Percentiles rank a stretch among this genome's conserved stretches.
Evolutionary conservation across 352 stramenopile species (phyloP).

Genomic region (Plasmopara viticola): DNA sequence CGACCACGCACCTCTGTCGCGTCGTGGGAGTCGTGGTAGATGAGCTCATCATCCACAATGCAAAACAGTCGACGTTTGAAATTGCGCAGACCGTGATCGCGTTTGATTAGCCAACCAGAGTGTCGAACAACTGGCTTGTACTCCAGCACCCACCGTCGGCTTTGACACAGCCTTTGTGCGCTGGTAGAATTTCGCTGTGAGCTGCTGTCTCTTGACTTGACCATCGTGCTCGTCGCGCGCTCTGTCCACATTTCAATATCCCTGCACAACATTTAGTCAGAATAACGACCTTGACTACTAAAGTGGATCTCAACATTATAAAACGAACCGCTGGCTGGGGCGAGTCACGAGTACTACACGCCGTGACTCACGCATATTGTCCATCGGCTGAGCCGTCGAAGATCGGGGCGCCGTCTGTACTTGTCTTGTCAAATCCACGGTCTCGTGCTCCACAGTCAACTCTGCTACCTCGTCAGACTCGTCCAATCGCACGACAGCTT

Average conservation of each 20-base stretch:
- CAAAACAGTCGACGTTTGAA: constrained; percentile 85
- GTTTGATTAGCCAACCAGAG: constrained; percentile 86
- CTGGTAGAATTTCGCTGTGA: constrained; percentile 39
- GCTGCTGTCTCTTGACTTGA: constrained; percentile 43
- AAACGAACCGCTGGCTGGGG: constrained; percentile 54
- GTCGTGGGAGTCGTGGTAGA: constrained; percentile 81
- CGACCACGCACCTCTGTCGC: constrained; percentile 66
- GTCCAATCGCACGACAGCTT: constrained; percentile 17
- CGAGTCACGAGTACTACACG: constrained; percentile 67
- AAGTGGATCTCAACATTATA: neutral
- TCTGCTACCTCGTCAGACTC: constrained; percentile 6
- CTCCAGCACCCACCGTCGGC: constrained; percentile 61
- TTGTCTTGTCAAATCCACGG: constrained; percentile 4
- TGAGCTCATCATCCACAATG: constrained; percentile 79
- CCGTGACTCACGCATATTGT: constrained; percentile 27
- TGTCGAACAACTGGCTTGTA: constrained; percentile 80
- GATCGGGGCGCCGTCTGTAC: constrained; percentile 6
- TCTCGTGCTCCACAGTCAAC: constrained; percentile 7
- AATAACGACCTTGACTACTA: constrained; percentile 3
- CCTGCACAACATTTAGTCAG: constrained; percentile 21
- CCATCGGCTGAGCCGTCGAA: constrained; percentile 7
- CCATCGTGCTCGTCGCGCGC: constrained; percentile 68
- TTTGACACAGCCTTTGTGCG: constrained; percentile 30
- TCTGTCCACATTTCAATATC: constrained; percentile 82
- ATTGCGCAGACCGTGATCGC: constrained; percentile 63